A percentile compares a stretch with the other conserved stretches of the same genome.
phyloP scores from a whole-genome alignment of 495 filamentous ascomycete genomes.

The Lichenothelia convexa region DNA sequence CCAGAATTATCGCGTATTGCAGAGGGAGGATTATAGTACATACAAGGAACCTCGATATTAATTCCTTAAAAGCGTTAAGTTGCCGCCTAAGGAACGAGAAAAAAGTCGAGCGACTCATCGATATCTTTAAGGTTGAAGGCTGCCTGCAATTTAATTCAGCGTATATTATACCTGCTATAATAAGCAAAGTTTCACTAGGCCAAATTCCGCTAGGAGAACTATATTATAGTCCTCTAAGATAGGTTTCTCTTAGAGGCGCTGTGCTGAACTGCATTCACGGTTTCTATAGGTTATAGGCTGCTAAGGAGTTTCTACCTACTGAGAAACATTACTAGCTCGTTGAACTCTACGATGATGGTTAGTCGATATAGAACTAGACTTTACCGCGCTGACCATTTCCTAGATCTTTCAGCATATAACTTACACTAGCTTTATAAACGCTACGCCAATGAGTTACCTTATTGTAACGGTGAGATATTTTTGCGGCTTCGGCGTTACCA shows the following conservation, averaged over 20 bases:
- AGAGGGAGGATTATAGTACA: too few species aligned
- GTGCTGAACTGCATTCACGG: too few species aligned
- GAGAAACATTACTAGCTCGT: background rate
- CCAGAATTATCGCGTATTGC: too few species aligned
- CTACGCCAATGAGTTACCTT: background rate
- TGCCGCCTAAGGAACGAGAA: background rate
- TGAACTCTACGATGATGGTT: background rate
- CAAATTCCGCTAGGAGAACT: background rate
- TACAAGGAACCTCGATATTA: too few species aligned
- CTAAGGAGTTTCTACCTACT: too few species aligned
- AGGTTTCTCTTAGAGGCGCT: too few species aligned
- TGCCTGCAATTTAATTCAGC: background rate
- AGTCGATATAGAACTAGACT: too few species aligned
- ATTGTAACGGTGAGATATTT: constrained; percentile 1
- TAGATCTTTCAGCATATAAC: background rate
- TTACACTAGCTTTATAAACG: background rate
- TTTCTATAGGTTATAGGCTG: too few species aligned
- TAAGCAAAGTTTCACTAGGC: background rate
- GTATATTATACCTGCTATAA: background rate
- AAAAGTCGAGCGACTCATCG: background rate
- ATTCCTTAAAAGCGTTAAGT: too few species aligned
- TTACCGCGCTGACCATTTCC: background rate
- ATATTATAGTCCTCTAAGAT: too few species aligned
- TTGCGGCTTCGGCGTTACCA: background rate
- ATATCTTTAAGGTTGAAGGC: background rate